Conservation (phyloP, 257 asterid species). For the Ilex asprella region DNA sequence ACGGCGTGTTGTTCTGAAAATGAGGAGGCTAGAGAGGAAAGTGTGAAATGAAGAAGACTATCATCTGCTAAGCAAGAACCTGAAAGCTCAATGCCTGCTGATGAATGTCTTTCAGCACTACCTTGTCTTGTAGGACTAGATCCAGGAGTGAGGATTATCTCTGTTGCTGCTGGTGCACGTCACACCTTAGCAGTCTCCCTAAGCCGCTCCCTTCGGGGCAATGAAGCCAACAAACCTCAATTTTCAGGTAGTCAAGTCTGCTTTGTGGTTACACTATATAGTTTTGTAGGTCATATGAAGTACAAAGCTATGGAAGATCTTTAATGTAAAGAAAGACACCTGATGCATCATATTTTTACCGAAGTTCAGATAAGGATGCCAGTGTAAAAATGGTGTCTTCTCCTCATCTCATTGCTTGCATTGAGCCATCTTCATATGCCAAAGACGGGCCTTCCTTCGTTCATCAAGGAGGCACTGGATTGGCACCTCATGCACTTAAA, state of each 20-base stretch:
- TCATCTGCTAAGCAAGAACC: constrained; percentile 35
- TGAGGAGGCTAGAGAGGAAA: constrained; percentile 43
- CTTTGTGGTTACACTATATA: constrained; percentile 38
- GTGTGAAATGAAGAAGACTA: constrained; percentile 45
- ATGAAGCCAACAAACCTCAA: constrained; percentile 8
- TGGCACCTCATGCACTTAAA: constrained; percentile 20
- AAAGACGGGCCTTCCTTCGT: constrained; percentile 25
- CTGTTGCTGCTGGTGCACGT: constrained; percentile 87
- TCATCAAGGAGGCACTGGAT: constrained; percentile 27
- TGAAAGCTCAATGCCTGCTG: constrained; percentile 36
- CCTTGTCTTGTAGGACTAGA: constrained; percentile 62
- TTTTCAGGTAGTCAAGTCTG: constrained; percentile 17
- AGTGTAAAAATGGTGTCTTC: constrained; percentile 68
- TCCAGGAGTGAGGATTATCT: constrained; percentile 56
- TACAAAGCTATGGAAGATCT: constrained; percentile 41
- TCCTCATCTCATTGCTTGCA: constrained; percentile 76
- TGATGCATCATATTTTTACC: constrained; percentile 58
- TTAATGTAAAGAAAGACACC: constrained; percentile 55
- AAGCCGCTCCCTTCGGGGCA: constrained; percentile 11
- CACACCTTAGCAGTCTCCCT: constrained; percentile 59
- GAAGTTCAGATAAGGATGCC: constrained; percentile 70
- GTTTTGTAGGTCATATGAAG: constrained; percentile 60
- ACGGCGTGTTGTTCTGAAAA: constrained; percentile 31
- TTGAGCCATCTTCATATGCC: constrained; percentile 36
- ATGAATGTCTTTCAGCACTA: constrained; percentile 62